A percentile compares a stretch with the other conserved stretches of the same genome.
phyloP scores from a whole-genome alignment of 2,329 filamentous ascomycete genomes.

The Tolypocladium amazonense region DNA sequence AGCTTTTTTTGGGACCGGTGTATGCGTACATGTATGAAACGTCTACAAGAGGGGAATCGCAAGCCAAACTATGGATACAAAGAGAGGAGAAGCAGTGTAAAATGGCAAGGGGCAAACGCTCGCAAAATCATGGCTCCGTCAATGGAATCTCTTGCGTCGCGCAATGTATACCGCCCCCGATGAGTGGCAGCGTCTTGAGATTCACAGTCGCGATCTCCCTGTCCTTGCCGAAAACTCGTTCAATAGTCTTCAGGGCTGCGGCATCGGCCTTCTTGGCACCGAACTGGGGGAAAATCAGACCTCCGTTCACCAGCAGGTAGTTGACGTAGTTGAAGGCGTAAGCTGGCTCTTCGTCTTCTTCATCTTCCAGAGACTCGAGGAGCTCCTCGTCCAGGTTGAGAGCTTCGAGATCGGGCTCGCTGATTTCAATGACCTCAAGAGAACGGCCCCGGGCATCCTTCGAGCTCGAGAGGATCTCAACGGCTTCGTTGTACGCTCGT shows the following conservation, averaged over 20 bases:
- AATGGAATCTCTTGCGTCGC: constrained; percentile 15
- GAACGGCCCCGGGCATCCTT: constrained; percentile 11
- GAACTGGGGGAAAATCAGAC: constrained; percentile 17
- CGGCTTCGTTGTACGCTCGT: constrained; percentile 13
- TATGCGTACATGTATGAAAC: too few relatives aligned
- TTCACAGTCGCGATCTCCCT: constrained; percentile 9
- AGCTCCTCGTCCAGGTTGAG: neutral
- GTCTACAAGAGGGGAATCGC: neutral
- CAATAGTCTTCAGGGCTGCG: constrained; percentile 9
- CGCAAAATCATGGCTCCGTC: neutral
- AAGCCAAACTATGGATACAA: neutral
- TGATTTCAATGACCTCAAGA: constrained; percentile 12
- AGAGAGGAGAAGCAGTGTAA: neutral
- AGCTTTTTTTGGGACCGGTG: too few relatives aligned
- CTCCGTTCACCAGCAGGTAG: constrained; percentile 16
- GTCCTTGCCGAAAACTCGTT: neutral
- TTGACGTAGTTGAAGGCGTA: constrained; percentile 14
- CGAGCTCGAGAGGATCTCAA: constrained; percentile 5
- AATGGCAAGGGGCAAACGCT: neutral
- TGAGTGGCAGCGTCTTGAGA: constrained; percentile 8
- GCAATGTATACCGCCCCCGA: constrained; percentile 17
- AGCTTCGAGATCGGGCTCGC: constrained; percentile 8
- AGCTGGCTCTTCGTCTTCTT: neutral
- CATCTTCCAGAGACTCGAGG: constrained; percentile 1
- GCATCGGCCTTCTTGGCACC: constrained; percentile 11